A percentile compares a stretch with the other conserved stretches of the same genome.
phyloP scores from a whole-genome alignment of 495 filamentous ascomycete species.

The Jackrogersella multiformis region DNA sequence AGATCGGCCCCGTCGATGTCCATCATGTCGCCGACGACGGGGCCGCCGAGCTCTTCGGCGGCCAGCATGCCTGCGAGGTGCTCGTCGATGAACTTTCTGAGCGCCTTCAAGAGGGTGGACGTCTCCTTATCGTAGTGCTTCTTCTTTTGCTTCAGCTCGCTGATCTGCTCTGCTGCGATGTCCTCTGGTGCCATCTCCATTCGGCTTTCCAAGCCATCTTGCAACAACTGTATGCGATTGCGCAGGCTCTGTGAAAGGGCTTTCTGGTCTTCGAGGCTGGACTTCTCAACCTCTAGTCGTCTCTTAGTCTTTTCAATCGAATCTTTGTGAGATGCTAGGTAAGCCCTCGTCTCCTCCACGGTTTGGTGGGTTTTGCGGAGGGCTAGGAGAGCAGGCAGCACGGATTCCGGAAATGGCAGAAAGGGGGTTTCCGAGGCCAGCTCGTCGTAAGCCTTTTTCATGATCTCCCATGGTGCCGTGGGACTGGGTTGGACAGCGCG shows the following conservation, averaged over 20 bases:
- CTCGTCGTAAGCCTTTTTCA: conserved; percentile 71
- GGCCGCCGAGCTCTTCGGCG: conserved; percentile 85
- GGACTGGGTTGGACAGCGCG: conserved; percentile 20
- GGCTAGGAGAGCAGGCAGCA: conserved; percentile 75
- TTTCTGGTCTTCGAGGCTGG: conserved; percentile 71
- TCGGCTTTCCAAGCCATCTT: conserved; percentile 60
- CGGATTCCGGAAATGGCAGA: conserved; percentile 71
- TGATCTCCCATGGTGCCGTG: conserved; percentile 57
- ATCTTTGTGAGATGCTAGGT: conserved; percentile 62
- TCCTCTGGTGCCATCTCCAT: conserved; percentile 67
- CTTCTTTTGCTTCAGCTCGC: conserved; percentile 66
- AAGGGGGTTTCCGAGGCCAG: conserved; percentile 67
- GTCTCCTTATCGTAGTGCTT: conserved; percentile 65
- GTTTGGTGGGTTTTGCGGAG: conserved; percentile 69
- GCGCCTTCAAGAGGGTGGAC: conserved; percentile 63
- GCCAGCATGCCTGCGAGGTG: conserved; percentile 83
- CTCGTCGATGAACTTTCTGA: conserved; percentile 77
- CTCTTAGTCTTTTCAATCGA: conserved; percentile 63
- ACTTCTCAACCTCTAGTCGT: conserved; percentile 66
- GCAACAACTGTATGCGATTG: conserved; percentile 60
- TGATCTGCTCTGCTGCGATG: conserved; percentile 65
- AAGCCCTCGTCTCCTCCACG: conserved; percentile 68
- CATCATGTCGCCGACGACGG: conserved; percentile 78
- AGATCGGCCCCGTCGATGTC: conserved; percentile 66
- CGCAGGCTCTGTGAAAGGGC: conserved; percentile 62